phyloP scores from a whole-genome alignment of 2,329 filamentous ascomycete genomes.

The Penicillium sp. region DNA sequence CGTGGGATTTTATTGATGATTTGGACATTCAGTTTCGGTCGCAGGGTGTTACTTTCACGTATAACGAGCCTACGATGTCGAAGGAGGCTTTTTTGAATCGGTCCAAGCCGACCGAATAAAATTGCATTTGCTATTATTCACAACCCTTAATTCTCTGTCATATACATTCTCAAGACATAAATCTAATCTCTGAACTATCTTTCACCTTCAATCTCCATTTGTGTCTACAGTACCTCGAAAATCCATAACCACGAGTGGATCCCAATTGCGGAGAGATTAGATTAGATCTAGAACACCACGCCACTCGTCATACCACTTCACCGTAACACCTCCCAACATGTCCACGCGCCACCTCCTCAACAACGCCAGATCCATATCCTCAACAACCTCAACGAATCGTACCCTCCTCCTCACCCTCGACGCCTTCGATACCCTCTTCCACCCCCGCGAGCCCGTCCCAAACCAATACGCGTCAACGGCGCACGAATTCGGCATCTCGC shows the following conservation, averaged over 20 bases:
- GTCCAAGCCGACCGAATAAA: background rate
- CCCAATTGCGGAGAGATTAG: background rate
- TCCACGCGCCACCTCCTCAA: background rate
- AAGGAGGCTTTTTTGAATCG: background rate
- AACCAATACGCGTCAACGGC: conserved; percentile 44
- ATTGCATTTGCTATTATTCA: background rate
- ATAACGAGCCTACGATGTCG: background rate
- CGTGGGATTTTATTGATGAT: background rate
- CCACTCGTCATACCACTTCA: background rate
- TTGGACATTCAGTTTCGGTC: background rate
- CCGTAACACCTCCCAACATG: background rate
- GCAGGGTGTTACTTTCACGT: background rate
- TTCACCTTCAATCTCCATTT: too few relatives aligned
- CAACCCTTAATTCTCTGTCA: too few relatives aligned
- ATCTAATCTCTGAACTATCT: too few relatives aligned
- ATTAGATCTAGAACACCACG: background rate
- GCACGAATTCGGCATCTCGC: conserved; percentile 35
- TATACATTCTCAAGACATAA: too few relatives aligned
- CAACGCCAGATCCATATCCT: background rate
- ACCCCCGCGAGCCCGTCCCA: conserved; percentile 40
- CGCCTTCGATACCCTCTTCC: conserved; percentile 48
- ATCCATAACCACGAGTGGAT: background rate
- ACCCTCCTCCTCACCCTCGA: conserved; percentile 47
- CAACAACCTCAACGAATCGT: conserved; percentile 1
- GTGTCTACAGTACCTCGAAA: background rate